Conservation (phyloP, 2,329 filamentous ascomycete genomes). For the Sporothrix pseudoabietina region DNA sequence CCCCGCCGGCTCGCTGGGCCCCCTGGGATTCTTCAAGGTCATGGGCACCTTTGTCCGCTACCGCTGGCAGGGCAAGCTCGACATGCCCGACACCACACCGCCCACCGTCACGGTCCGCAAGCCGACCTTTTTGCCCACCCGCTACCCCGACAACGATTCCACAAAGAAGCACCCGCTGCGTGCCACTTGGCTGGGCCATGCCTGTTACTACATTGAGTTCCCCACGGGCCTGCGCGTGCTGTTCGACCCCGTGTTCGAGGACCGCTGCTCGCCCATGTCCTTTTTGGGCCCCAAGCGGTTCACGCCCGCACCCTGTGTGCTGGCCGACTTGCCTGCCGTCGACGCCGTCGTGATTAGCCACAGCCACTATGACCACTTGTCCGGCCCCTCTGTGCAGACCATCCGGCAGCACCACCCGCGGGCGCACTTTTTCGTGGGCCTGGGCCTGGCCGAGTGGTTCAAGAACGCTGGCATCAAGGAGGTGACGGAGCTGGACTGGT, state of each 20-base stretch:
- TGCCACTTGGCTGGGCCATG: slow-evolving; percentile 93
- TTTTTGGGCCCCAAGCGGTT: slow-evolving; percentile 74
- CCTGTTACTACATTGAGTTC: slow-evolving; percentile 91
- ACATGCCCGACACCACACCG: slow-evolving; percentile 61
- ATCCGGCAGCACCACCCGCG: slow-evolving; percentile 71
- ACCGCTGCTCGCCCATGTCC: slow-evolving; percentile 75
- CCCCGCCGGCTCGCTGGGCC: slow-evolving; percentile 16
- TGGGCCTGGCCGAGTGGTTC: slow-evolving; percentile 86
- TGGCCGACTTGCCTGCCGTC: slow-evolving; percentile 74
- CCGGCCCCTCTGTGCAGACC: slow-evolving; percentile 71
- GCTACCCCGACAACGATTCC: slow-evolving; percentile 47
- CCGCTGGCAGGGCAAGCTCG: slow-evolving; percentile 46
- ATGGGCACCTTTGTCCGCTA: slow-evolving; percentile 38
- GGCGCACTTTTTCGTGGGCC: slow-evolving; percentile 83
- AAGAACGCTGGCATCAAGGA: slow-evolving; percentile 67
- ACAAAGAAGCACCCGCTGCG: slow-evolving; percentile 53
- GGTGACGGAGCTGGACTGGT: slow-evolving; percentile 93
- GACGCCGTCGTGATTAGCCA: slow-evolving; percentile 83
- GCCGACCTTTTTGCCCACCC: slow-evolving; percentile 66
- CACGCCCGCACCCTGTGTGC: slow-evolving; percentile 73
- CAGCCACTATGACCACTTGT: slow-evolving; percentile 92
- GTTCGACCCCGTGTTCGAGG: slow-evolving; percentile 91
- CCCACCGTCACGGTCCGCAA: slow-evolving; percentile 67
- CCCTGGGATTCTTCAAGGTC: slow-evolving; percentile 34
- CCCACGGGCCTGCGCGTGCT: slow-evolving; percentile 82